phyloP scores from a whole-genome alignment of 768 basidiomycete genomes.

The Gyrodon lividus region DNA sequence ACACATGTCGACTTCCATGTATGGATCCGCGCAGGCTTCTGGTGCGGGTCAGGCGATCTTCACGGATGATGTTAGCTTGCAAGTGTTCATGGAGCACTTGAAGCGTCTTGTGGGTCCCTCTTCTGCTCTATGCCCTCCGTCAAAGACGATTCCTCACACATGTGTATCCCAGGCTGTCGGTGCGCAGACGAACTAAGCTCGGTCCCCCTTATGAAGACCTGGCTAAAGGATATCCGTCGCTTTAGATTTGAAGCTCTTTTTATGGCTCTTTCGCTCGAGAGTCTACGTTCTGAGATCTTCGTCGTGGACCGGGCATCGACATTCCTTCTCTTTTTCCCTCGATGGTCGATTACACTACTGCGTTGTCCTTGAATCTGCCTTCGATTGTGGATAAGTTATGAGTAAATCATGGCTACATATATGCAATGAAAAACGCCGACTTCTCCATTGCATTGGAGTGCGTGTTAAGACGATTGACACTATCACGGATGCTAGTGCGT shows the following conservation, averaged over 20 bases:
- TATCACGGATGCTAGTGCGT: no score
- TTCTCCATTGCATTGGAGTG: not conserved
- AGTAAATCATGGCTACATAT: constrained; percentile 9
- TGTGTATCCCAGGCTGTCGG: constrained; percentile 53
- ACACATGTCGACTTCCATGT: constrained; percentile 91
- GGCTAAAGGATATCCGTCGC: not conserved
- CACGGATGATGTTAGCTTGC: constrained; percentile 97
- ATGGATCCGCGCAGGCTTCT: constrained; percentile 69
- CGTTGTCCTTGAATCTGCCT: constrained; percentile 8
- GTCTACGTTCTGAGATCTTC: no score
- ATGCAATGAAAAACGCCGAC: not conserved
- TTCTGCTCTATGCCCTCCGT: not conserved
- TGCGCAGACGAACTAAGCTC: constrained; percentile 58
- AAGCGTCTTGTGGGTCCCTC: constrained; percentile 73
- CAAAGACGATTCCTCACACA: not conserved
- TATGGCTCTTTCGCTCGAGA: not conserved
- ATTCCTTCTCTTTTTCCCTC: not conserved
- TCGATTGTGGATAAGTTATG: constrained; percentile 11
- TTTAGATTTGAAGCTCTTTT: not conserved
- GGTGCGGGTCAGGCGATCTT: constrained; percentile 89
- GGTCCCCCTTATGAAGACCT: not conserved
- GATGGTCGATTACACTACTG: constrained; percentile 6
- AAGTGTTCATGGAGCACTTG: constrained; percentile 97
- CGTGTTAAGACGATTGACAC: not conserved
- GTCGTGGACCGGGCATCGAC: not conserved